Base-by-base conservation (phyloP, 257 asterid species). In the Jasminum sambac region DNA sequence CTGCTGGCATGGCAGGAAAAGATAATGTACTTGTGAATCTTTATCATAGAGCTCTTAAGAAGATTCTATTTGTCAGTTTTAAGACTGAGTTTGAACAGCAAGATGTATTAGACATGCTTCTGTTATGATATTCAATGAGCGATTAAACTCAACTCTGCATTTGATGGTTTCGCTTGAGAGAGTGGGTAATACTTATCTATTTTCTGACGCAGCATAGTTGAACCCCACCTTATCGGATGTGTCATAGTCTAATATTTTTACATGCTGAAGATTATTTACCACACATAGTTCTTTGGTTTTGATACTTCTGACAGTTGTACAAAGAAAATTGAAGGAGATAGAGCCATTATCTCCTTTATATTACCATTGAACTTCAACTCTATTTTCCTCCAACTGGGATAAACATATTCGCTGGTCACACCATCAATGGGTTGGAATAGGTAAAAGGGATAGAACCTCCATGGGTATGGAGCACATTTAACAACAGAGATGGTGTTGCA, bases 21-120 rank as follows among this genome's bases (percentile, higher is more conserved):
- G n/a, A 30, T 30, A 30, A 30, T 30, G 36, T 30, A 30, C 36
- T 30, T 30, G 36, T 30, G 36, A 30, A 4, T 30, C 36, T 30
- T 30, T 30, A 30, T 30, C 36, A 30, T 14, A n/a, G 16, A 38
- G 34, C 5, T 62, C 7, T 39, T 50, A 63, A 43, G 25, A 69
- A 63, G 66, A 62, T 64, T 43, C 26, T 59, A 7, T 19, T 64
- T 40, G 41, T 67, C 59, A 50, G 17, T 74, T 42, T 46, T 37
- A 67, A 24, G 25, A 24, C 57, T 17, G 25, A 66, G 52, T 70
- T 39, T 65, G 67, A 55, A 44, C 63, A 25, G 43, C 26, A 43
- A 24, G 69, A 52, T 37, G 38, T 60, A 37, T 60, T 57, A 55
- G 37, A 39, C 17, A 24, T 50, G 21, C 59, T 50, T 9, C 25